Conservation (phyloP, 202 grass and related monocot genomes). For the Dendrocalamus latiflorus region DNA sequence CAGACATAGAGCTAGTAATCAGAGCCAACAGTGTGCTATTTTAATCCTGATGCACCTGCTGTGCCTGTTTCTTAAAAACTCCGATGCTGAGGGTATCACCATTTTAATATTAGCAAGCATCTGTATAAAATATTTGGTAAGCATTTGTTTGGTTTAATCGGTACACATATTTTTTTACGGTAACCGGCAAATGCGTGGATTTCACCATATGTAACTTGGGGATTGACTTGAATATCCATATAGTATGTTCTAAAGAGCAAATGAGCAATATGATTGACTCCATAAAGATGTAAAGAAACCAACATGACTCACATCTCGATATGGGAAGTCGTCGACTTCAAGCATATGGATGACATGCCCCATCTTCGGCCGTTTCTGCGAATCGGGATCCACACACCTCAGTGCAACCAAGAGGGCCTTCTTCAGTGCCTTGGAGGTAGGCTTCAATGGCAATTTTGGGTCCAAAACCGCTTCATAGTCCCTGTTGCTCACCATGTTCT, state of each 20-base stretch:
- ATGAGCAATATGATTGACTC: slow-evolving; percentile 12
- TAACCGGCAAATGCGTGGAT: background rate
- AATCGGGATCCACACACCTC: slow-evolving; percentile 85
- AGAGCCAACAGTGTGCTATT: slow-evolving; percentile 20
- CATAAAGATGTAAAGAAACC: background rate
- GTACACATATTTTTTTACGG: background rate
- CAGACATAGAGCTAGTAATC: slow-evolving; percentile 27
- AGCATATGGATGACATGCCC: slow-evolving; percentile 97
- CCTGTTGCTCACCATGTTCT: slow-evolving; percentile 74
- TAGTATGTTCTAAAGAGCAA: slow-evolving; percentile 12
- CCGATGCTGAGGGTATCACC: slow-evolving; percentile 5
- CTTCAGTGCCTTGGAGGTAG: slow-evolving; percentile 65
- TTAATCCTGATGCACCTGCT: slow-evolving; percentile 10
- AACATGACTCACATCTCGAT: slow-evolving; percentile 57
- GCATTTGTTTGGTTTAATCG: background rate
- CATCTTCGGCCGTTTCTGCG: slow-evolving; percentile 84
- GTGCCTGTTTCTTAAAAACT: background rate
- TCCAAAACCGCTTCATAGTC: slow-evolving; percentile 81
- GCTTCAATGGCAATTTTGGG: slow-evolving; percentile 73
- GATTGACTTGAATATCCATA: background rate
- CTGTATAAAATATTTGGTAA: background rate
- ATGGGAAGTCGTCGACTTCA: slow-evolving; percentile 86
- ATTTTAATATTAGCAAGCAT: background rate
- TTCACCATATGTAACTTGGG: background rate
- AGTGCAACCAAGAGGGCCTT: slow-evolving; percentile 83